phyloP scores from a whole-genome alignment of 768 basidiomycete species.

The Daedaleopsis sinensis region DNA sequence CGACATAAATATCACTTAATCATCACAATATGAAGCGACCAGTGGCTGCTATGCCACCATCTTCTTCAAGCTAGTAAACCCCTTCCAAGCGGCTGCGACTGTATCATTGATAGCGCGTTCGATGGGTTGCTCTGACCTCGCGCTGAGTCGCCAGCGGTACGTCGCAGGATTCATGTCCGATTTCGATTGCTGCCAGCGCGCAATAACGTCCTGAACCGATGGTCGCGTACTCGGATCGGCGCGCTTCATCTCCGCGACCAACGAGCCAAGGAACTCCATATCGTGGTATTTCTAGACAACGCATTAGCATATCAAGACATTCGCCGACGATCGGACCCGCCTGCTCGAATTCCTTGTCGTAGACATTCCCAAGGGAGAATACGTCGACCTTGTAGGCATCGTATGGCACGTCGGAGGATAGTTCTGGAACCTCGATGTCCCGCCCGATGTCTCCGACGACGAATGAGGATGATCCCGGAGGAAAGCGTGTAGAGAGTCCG shows the following conservation, averaged over 20 bases:
- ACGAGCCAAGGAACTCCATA: slow-evolving; percentile 12
- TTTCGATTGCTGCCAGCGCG: background rate
- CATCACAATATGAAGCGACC: too few relatives aligned
- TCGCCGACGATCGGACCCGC: background rate
- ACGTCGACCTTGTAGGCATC: slow-evolving; percentile 31
- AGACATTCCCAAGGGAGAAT: slow-evolving; percentile 30
- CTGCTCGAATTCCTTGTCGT: slow-evolving; percentile 19
- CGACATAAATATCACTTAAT: too few relatives aligned
- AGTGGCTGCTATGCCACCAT: slow-evolving; percentile 2
- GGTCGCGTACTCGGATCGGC: slow-evolving; percentile 9
- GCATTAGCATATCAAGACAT: background rate
- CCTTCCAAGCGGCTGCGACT: slow-evolving; percentile 19
- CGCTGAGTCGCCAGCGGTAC: slow-evolving; percentile 18
- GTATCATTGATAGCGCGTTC: slow-evolving; percentile 20
- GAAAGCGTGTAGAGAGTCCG: slow-evolving; percentile 22
- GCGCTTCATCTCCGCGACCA: slow-evolving; percentile 17
- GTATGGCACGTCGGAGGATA: slow-evolving; percentile 23
- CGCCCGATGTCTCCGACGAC: slow-evolving; percentile 23
- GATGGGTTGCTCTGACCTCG: slow-evolving; percentile 8
- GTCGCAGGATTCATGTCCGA: background rate
- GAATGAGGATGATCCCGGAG: slow-evolving; percentile 7
- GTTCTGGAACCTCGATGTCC: slow-evolving; percentile 29
- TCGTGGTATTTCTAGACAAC: slow-evolving; percentile 8
- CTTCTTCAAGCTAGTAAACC: background rate
- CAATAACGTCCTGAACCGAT: background rate